Base-by-base conservation (phyloP, 345 rosid species). In the Gossypium turneri region DNA sequence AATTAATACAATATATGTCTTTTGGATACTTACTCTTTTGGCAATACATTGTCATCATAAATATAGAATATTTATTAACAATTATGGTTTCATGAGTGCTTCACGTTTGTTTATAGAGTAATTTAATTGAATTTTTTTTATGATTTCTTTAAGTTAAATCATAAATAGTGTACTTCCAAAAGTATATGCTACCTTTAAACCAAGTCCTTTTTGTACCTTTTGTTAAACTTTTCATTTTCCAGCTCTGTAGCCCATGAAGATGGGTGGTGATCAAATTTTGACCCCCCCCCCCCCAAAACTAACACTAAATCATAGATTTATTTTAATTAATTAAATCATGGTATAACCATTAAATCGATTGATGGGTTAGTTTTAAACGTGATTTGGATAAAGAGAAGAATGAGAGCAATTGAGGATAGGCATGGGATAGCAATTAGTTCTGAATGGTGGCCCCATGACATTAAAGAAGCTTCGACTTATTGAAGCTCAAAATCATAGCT, bases 31-130 rank as follows among this genome's bases (percentile, higher is more conserved):
- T 53, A n/a, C n/a, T 53, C 19, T 53, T 17, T 9, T 53, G 9
- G 73, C 58, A 25, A 68, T 50, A 27, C 59, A 68, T 50, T 47
- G 38, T 68, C 41, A 68, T 7, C 6, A 25, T 0, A 50, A 15
- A 50, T 15, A 50, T 15, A 47, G 22, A 50, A 48, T 20, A 9
- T 8, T 29, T 52, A 47, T 53, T 29, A 27, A 52, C 8, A 70
- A 52, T 29, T 70, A 29, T 52, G 48, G 17, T 3, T 70, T 70
- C 61, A 70, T 29, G 61, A 70, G 59, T 52, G 73, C 4, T 70
- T 70, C 61, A 52, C 45, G 73, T 70, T 51, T 70, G 25, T 70
- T 70, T 52, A 27, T 52, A 51, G 47, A 4, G 59, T 29, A 70
- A 34, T 52, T 70, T 70, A 70, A 70, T 34, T 52, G 8, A 16